Conservation (phyloP, 2,329 filamentous ascomycete species). For the Penicillium sp. region DNA sequence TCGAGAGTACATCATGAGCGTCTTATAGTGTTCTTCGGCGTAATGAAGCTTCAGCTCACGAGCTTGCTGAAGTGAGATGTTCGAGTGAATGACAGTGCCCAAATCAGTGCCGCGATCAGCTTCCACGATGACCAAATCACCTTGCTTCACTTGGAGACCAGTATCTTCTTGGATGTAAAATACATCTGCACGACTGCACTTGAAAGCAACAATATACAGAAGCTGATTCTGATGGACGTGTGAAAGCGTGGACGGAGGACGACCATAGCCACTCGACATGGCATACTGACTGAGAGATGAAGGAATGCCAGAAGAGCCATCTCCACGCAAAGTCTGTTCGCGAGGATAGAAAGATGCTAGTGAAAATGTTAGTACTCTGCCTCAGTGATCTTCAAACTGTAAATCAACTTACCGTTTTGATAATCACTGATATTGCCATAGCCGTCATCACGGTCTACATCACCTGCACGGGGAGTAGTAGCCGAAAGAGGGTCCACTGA, state of each 20-base stretch:
- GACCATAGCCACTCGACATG: slow-evolving; percentile 40
- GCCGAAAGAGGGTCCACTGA: slow-evolving; percentile 18
- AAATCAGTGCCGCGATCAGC: slow-evolving; percentile 95
- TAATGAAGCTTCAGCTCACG: slow-evolving; percentile 89
- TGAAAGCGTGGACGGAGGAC: slow-evolving; percentile 37
- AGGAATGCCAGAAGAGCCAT: slow-evolving; percentile 36
- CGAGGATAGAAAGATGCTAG: slow-evolving; percentile 48
- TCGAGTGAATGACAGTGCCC: slow-evolving; percentile 85
- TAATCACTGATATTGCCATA: slow-evolving; percentile 40
- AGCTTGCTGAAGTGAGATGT: slow-evolving; percentile 83
- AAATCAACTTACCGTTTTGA: slow-evolving; percentile 36
- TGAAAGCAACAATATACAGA: slow-evolving; percentile 87
- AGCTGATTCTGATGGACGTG: slow-evolving; percentile 45
- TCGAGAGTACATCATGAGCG: slow-evolving; percentile 98
- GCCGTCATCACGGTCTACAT: slow-evolving; percentile 40
- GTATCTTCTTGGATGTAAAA: slow-evolving; percentile 98
- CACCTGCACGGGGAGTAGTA: slow-evolving; percentile 35
- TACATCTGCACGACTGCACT: slow-evolving; percentile 90
- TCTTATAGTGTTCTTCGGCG: slow-evolving; percentile 93
- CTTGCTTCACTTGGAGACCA: slow-evolving; percentile 83
- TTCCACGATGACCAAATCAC: slow-evolving; percentile 95
- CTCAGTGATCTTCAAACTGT: slow-evolving; percentile 35
- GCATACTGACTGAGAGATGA: slow-evolving; percentile 43
- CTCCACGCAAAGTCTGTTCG: slow-evolving; percentile 39
- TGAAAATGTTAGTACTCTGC: slow-evolving; percentile 37